Conservation (phyloP, 2,329 filamentous ascomycete species). For the Orbilia ellipsospora region DNA sequence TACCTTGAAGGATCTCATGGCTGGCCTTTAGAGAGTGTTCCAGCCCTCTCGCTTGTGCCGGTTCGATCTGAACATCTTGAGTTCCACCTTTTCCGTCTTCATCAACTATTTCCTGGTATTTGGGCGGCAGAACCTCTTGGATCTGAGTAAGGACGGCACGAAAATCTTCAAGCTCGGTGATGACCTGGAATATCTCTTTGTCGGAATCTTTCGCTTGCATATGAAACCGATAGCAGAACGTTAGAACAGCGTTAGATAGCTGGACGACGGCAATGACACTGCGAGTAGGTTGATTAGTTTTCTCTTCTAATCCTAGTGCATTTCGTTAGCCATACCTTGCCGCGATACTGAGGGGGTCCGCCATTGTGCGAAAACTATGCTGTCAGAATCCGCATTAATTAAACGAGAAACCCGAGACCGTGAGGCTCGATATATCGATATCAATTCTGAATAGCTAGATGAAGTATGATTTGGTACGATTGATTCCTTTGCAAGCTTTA, state of each 20-base stretch:
- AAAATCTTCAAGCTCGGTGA: constrained; percentile 25
- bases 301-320: too few relatives aligned
- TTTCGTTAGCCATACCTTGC: constrained; percentile 6
- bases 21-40: constrained; percentile 7
- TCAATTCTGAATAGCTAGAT: not conserved
- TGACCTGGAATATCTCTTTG: constrained; percentile 27
- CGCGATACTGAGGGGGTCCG: constrained; percentile 32
- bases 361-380: not conserved
- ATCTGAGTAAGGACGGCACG: constrained; percentile 20
- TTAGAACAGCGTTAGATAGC: constrained; percentile 28
- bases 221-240: constrained; percentile 36
- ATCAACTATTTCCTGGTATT: not conserved
- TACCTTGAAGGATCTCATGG: constrained; percentile 4
- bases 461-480: not conserved
- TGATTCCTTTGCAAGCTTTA: not conserved
- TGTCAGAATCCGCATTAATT: not conserved
- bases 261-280: constrained; percentile 11
- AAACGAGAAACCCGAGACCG: not conserved
- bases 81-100: too few relatives aligned
- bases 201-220: constrained; percentile 26
- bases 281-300: constrained; percentile 11
- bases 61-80: not conserved
- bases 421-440: not conserved
- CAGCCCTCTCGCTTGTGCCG: not conserved
- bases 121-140: constrained; percentile 19